phyloP scores from a whole-genome alignment of 306 rosid species.

The Luffa aegyptiaca region DNA sequence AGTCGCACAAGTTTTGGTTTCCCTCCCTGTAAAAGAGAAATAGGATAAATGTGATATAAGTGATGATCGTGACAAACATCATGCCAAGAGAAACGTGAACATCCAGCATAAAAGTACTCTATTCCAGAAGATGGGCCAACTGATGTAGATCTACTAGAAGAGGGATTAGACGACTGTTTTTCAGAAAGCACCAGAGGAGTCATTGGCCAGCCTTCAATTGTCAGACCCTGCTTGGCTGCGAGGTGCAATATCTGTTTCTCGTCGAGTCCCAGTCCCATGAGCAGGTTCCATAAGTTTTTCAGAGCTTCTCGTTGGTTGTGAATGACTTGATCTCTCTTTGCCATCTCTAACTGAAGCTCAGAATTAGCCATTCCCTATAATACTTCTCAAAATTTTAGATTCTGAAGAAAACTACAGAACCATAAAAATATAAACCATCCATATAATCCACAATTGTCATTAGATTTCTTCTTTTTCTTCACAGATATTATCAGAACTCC shows the following conservation, averaged over 20 bases:
- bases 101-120: constrained; percentile 17
- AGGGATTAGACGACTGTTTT: constrained; percentile 21
- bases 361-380: constrained; percentile 51
- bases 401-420: background rate
- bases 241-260: constrained; percentile 36
- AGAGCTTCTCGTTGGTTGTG: constrained; percentile 43
- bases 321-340: constrained; percentile 60
- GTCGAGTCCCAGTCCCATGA: constrained; percentile 47
- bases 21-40: constrained; percentile 30
- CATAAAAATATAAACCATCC: background rate
- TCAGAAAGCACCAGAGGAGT: constrained; percentile 27
- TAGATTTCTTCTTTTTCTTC: background rate
- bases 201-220: constrained; percentile 38
- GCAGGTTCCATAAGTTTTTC: constrained; percentile 44
- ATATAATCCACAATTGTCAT: background rate
- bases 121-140: constrained; percentile 8
- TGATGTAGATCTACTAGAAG: constrained; percentile 16
- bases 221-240: constrained; percentile 43
- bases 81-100: constrained; percentile 26
- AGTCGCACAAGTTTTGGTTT: constrained; percentile 26
- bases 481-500: background rate
- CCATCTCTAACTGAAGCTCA: constrained; percentile 58
- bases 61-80: constrained; percentile 6
- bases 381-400: background rate
- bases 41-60: background rate